Conservation (phyloP, 2,329 filamentous ascomycete genomes). For the Botrytis hyacinthi region DNA sequence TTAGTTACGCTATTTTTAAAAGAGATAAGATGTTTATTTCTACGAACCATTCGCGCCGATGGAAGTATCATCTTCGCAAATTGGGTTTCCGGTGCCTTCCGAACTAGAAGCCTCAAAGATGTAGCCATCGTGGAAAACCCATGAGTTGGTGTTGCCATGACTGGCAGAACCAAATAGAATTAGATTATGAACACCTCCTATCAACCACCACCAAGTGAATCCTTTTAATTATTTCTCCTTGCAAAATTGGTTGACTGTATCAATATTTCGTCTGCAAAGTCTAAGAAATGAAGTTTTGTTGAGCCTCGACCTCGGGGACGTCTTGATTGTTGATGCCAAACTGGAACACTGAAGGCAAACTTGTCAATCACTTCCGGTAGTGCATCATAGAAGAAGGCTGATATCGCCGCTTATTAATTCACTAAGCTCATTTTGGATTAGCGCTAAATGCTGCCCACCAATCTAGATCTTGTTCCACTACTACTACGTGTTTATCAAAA, state of each 20-base stretch:
- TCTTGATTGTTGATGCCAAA: constrained; percentile 1
- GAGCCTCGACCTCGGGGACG: constrained; percentile 9
- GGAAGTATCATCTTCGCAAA: background rate
- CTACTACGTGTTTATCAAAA: background rate
- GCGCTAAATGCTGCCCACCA: background rate
- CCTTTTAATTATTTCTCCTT: background rate
- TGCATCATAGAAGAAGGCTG: background rate
- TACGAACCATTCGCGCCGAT: constrained; percentile 16
- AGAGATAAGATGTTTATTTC: background rate
- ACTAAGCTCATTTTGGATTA: background rate
- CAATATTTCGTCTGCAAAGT: background rate
- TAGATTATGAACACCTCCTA: constrained; percentile 15
- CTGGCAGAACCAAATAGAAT: constrained; percentile 19
- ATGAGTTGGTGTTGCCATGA: constrained; percentile 16
- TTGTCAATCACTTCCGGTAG: background rate
- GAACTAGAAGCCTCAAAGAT: constrained; percentile 11
- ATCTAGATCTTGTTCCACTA: constrained; percentile 3
- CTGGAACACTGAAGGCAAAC: constrained; percentile 12
- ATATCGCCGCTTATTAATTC: background rate
- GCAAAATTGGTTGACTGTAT: background rate
- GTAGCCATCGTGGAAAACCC: constrained; percentile 17
- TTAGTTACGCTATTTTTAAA: background rate
- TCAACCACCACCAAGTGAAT: constrained; percentile 19
- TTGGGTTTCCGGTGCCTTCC: constrained; percentile 3
- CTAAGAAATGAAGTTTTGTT: background rate